A percentile compares a stretch with the other conserved stretches of the same genome.
Conservation (phyloP, 78 protist species). For the Polysphondylium violaceum region DNA sequence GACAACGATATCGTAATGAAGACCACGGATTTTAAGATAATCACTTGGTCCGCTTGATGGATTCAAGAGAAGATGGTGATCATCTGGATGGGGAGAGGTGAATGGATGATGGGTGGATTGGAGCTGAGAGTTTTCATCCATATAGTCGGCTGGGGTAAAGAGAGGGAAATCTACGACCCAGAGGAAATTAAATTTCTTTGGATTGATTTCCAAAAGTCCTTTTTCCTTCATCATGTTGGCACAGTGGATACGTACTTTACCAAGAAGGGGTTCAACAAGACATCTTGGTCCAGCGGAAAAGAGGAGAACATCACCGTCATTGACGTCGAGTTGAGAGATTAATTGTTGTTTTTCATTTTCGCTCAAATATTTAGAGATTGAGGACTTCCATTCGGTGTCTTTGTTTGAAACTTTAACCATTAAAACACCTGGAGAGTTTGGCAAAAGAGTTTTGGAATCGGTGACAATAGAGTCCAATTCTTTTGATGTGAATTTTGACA, state of each 20-base stretch:
- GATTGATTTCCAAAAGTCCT: constrained; percentile 31
- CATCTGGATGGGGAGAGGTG: constrained; percentile 92
- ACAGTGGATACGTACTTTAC: constrained; percentile 33
- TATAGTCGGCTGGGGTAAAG: constrained; percentile 70
- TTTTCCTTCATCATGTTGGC: constrained; percentile 33
- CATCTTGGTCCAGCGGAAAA: constrained; percentile 68
- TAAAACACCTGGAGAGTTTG: neutral
- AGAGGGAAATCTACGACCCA: constrained; percentile 95
- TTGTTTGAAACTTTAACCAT: neutral
- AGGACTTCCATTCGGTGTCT: constrained; percentile 36
- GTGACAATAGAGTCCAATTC: constrained; percentile 5
- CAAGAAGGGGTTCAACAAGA: constrained; percentile 42
- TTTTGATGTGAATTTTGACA: constrained; percentile 4
- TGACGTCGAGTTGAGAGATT: neutral
- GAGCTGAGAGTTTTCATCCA: constrained; percentile 30
- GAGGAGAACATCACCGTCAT: constrained; percentile 60
- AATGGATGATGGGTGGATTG: constrained; percentile 92
- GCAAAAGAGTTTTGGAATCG: neutral
- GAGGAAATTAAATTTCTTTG: constrained; percentile 85
- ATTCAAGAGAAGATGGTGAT: constrained; percentile 28
- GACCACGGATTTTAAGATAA: constrained; percentile 63
- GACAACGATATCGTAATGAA: constrained; percentile 90
- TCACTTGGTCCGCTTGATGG: neutral
- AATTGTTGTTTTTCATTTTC: neutral
- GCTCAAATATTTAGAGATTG: constrained; percentile 1